Evolutionary conservation across 78 protist genomes (phyloP), one percentile per base, ranked within the genome.

Genomic region (Dictyostelium intermedium): DNA sequence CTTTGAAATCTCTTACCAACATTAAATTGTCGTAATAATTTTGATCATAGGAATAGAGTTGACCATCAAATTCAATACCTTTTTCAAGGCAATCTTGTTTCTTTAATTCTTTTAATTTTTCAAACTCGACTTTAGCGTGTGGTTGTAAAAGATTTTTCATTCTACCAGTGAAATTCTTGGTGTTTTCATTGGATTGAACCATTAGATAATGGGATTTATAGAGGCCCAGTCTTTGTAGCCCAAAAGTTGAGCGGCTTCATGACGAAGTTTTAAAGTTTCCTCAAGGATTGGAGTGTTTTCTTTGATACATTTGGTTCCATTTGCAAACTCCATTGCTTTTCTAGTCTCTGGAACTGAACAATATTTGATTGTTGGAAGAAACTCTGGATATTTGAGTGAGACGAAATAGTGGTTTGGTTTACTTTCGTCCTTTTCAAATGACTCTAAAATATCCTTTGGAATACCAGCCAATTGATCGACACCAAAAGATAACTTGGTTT

Each of bases 311-410:
- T 91, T 93, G 5, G 60, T 2, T 8, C 35, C 73, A 16, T 91
- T 91, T 32, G 92, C 91, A 25, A 35, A 80, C 25, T 56, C 50
- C 2, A 32, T 27, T 1, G 72, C 92, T 41, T 78, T 91, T 72
- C 97, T 74, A 18, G 95, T 95, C 6, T 45, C 92, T 4, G 79
- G 79, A 53, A 91, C 85, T 20, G 61, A 8, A 37, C 97, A 95
- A 45, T 50, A 85, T 84, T 81, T 79, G 89, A 97, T 61, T 20
- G 85, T 41, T 63, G 97, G 97, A 13, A 96, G 0, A 9, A 92
- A 10, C n/a, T 93, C 96, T 45, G 98, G 98, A 23, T 95, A 87
- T 41, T 95, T 83, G n/a, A 96, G 66, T 6, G 92, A 60, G 47
- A 95, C 74, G 14, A 79, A 70, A 41, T 78, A 87, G 78, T 79